Conservation (phyloP, 2,329 filamentous ascomycete species). For the Leptographium radiaticola region DNA sequence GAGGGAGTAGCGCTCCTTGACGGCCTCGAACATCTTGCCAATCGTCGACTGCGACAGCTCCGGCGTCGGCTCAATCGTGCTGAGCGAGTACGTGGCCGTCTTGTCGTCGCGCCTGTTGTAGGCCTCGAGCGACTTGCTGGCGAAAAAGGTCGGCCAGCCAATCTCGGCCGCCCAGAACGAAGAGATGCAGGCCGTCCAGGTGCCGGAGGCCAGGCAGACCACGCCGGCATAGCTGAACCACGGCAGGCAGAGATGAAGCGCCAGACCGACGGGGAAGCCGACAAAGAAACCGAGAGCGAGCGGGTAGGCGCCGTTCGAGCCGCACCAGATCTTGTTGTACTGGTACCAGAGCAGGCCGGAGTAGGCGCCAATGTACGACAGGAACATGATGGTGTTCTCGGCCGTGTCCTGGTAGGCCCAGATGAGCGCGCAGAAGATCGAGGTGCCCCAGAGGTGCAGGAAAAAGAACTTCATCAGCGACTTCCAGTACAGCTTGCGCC, state of each 20-base stretch:
- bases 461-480: slow-evolving; percentile 34
- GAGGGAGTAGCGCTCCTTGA: slow-evolving; percentile 5
- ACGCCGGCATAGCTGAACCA: slow-evolving; percentile 30
- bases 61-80: slow-evolving; percentile 8
- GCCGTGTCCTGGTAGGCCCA: slow-evolving; percentile 31
- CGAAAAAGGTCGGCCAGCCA: slow-evolving; percentile 22
- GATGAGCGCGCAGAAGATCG: slow-evolving; percentile 32
- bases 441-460: slow-evolving; percentile 36
- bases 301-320: slow-evolving; percentile 32
- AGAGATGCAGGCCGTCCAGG: slow-evolving; percentile 37
- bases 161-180: slow-evolving; percentile 30
- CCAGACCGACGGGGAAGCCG: slow-evolving; percentile 31
- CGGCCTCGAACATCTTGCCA: slow-evolving; percentile 20
- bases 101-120: not conserved
- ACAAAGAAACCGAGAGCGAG: slow-evolving; percentile 29
- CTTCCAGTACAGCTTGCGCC: slow-evolving; percentile 35
- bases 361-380: slow-evolving; percentile 17
- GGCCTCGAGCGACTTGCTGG: not conserved
- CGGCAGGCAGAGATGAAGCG: slow-evolving; percentile 25
- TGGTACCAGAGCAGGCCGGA: slow-evolving; percentile 40
- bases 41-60: slow-evolving; percentile 9
- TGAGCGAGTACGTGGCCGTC: not conserved
- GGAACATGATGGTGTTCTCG: slow-evolving; percentile 33
- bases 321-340: slow-evolving; percentile 38
- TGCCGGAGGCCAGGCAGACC: slow-evolving; percentile 32